A percentile compares a stretch with the other conserved stretches of the same genome.
phyloP scores from a whole-genome alignment of 2,329 filamentous ascomycete genomes.

The Chlorencoelia australis region DNA sequence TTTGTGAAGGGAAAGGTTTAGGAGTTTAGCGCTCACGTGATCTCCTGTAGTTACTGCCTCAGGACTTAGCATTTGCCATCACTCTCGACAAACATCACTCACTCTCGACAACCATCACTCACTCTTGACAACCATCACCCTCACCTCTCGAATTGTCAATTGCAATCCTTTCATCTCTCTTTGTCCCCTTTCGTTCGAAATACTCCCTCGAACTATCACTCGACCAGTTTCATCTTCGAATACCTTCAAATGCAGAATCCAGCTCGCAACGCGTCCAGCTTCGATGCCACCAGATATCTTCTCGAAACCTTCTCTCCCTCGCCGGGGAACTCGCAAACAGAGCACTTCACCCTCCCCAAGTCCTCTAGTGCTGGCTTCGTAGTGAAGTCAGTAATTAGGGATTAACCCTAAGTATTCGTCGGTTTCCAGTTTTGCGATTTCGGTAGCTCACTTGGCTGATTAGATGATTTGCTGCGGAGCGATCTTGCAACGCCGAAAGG shows the following conservation, averaged over 20 bases:
- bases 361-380: conserved; percentile 67
- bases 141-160: conserved; percentile 18
- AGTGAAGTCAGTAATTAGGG: conserved; percentile 68
- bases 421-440: conserved; percentile 68
- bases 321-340: conserved; percentile 30
- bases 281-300: conserved; percentile 16
- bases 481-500: conserved; percentile 27
- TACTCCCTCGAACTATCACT: conserved; percentile 10
- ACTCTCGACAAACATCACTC: too few species aligned
- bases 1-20: too few species aligned
- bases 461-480: conserved; percentile 36
- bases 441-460: conserved; percentile 60
- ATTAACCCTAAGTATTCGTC: conserved; percentile 87
- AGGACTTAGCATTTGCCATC: too few species aligned
- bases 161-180: conserved; percentile 15
- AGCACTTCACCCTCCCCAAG: conserved; percentile 70
- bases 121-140: conserved; percentile 6
- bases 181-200: conserved; percentile 2
- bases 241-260: conserved; percentile 16
- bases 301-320: conserved; percentile 37
- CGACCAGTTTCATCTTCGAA: conserved; percentile 12
- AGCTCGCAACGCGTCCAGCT: conserved; percentile 14
- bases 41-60: too few species aligned
- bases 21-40: too few species aligned
- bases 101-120: too few species aligned